Evolutionary conservation across 306 rosid species (phyloP).

Genomic region (Hippophae gyantsensis): DNA sequence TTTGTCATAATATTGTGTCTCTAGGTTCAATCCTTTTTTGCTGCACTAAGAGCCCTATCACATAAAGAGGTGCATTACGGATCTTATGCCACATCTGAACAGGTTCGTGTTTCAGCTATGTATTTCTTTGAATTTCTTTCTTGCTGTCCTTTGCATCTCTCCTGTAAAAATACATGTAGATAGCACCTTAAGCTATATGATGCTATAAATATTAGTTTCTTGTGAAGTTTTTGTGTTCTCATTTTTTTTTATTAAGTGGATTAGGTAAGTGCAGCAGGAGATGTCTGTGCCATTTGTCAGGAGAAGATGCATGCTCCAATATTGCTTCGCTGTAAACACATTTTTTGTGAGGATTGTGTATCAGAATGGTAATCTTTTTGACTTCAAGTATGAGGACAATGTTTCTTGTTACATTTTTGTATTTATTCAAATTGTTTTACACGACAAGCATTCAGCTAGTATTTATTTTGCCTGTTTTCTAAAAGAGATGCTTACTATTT

Average conservation of each 20-base stretch:
- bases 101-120: slow-evolving; percentile 6
- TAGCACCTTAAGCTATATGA: too few relatives aligned
- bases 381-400: not conserved
- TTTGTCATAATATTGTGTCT: not conserved
- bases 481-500: too few relatives aligned
- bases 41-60: slow-evolving; percentile 18
- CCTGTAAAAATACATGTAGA: too few relatives aligned
- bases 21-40: slow-evolving; percentile 23
- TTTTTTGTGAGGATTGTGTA: slow-evolving; percentile 96
- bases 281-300: slow-evolving; percentile 97
- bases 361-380: slow-evolving; percentile 68
- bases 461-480: too few relatives aligned
- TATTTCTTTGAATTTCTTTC: not conserved
- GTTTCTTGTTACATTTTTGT: not conserved
- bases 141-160: not conserved
- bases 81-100: slow-evolving; percentile 19
- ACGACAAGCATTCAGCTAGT: too few relatives aligned
- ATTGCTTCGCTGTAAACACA: slow-evolving; percentile 88
- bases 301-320: slow-evolving; percentile 98
- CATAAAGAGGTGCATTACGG: slow-evolving; percentile 21
- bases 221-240: not conserved
- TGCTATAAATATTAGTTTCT: not conserved
- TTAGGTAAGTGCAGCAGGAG: slow-evolving; percentile 90
- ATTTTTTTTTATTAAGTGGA: slow-evolving; percentile 10
- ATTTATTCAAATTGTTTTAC: not conserved